Base-by-base conservation (phyloP, 169 alveolate species). In the Hammondia hammondi region DNA sequence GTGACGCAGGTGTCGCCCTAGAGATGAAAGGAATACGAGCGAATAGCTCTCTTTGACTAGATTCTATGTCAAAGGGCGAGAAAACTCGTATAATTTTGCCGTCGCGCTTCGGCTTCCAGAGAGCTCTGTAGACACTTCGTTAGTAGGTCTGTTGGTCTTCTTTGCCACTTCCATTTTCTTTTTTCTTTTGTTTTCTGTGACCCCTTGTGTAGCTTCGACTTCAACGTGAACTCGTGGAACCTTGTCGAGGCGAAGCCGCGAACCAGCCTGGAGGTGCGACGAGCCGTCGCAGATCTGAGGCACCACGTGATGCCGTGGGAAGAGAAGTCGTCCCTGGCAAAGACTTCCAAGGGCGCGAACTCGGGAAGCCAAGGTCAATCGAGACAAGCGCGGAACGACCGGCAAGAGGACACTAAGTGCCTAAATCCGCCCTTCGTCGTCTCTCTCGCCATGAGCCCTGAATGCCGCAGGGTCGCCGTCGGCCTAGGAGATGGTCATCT, bases 361-460 rank as follows among this genome's bases (percentile, higher is more conserved):
- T 17, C 87, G 43, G 87, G 45, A 37, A 46, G 4, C 12, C 45
- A 77, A 77, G 48, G 32, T 17, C 27, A 77, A n/a, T 72, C 84
- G 32, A 35, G 2, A 14, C 84, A n/a, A n/a, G 45, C 84, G 12
- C 10, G 56, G 29, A 32, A 77, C 46, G 56, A 32, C 19, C 32
- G 77, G 12, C 77, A 17, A 0, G 77, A 7, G 35, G 32, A 67
- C 77, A 67, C 77, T 14, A 67, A 67, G n/a, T 77, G 87, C 87
- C 87, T 77, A 17, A 77, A 77, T 46, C 87, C 87, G 10, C 87
- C 87, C 45, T 77, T 77, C 87, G 87, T 77, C 19, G 87, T 77
- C 32, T 77, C 87, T 17, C 56, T 39, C 29, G 87, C 87, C 19
- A 77, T 77, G 87, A 5, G 29, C 48, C 87, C 87, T 6, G 87